Evolutionary conservation across 768 basidiomycete genomes (phyloP).

Genomic region (Rubroboletus pulcherrimus): DNA sequence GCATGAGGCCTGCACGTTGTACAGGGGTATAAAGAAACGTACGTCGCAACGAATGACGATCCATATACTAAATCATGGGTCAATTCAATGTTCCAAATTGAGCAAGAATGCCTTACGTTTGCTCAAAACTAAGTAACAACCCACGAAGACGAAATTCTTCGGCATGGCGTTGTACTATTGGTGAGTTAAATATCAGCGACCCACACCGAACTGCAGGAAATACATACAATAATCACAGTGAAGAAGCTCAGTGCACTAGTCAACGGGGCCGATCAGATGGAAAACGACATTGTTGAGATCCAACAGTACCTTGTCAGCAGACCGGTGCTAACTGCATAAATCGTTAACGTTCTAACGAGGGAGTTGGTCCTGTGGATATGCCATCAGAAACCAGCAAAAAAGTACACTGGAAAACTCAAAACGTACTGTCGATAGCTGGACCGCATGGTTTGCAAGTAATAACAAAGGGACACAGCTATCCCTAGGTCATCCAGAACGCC

Average conservation of each 20-base stretch:
- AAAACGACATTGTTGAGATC: not conserved
- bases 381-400: not conserved
- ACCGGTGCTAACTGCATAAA: conserved; percentile 65
- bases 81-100: not conserved
- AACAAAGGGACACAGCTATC: conserved; percentile 51
- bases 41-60: conserved; percentile 66
- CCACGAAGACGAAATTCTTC: conserved; percentile 54
- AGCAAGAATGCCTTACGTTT: conserved; percentile 47
- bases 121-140: conserved; percentile 60
- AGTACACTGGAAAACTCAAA: not conserved
- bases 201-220: not conserved
- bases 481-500: conserved; percentile 49
- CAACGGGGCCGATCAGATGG: not conserved
- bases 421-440: conserved; percentile 45
- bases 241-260: conserved; percentile 35
- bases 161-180: conserved; percentile 54
- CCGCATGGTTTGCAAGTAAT: conserved; percentile 50
- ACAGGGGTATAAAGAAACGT: conserved; percentile 16
- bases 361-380: conserved; percentile 44
- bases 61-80: conserved; percentile 46
- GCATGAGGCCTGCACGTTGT: conserved; percentile 8
- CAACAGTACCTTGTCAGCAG: conserved; percentile 51
- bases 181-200: not conserved
- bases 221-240: conserved; percentile 54
- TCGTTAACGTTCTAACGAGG: conserved; percentile 50